Evolutionary conservation across 805 yeast species (phyloP).

Genomic region (Saturnispora gosingensis): DNA sequence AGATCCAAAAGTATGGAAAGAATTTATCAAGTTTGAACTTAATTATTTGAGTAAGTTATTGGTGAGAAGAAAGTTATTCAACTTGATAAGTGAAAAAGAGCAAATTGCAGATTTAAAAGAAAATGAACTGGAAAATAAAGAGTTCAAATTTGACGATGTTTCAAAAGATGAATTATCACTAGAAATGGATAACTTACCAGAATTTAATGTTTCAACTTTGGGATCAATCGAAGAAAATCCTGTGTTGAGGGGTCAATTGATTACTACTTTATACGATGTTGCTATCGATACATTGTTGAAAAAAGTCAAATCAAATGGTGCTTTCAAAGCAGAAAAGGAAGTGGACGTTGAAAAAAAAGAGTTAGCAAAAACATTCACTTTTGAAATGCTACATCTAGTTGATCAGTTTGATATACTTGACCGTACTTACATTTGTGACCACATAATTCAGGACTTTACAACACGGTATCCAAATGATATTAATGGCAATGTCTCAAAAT

Average conservation of each 20-base stretch:
- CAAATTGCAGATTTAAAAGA: conserved; percentile 41
- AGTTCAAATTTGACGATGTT: conserved; percentile 18
- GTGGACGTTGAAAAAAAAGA: neutral
- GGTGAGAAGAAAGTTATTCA: conserved; percentile 74
- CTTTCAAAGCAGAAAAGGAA: conserved; percentile 32
- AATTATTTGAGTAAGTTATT: conserved; percentile 75
- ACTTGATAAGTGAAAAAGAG: conserved; percentile 64
- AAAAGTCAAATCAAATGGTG: conserved; percentile 13
- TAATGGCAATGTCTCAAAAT: conserved; percentile 39
- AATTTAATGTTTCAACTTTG: conserved; percentile 73
- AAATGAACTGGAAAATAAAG: conserved; percentile 28
- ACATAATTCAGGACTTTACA: conserved; percentile 49
- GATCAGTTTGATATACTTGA: conserved; percentile 64
- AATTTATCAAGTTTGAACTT: conserved; percentile 82
- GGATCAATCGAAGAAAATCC: conserved; percentile 83
- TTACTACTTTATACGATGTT: conserved; percentile 60
- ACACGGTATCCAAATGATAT: conserved; percentile 31
- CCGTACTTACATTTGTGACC: conserved; percentile 55
- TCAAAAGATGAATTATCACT: conserved; percentile 44
- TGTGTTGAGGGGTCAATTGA: conserved; percentile 66
- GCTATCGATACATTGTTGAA: conserved; percentile 42
- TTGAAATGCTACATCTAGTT: conserved; percentile 44
- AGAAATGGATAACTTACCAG: conserved; percentile 64
- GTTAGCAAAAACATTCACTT: conserved; percentile 19
- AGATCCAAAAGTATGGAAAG: conserved; percentile 64